Conservation (phyloP, 768 basidiomycete genomes). For the Podaxis carcinomalis region DNA sequence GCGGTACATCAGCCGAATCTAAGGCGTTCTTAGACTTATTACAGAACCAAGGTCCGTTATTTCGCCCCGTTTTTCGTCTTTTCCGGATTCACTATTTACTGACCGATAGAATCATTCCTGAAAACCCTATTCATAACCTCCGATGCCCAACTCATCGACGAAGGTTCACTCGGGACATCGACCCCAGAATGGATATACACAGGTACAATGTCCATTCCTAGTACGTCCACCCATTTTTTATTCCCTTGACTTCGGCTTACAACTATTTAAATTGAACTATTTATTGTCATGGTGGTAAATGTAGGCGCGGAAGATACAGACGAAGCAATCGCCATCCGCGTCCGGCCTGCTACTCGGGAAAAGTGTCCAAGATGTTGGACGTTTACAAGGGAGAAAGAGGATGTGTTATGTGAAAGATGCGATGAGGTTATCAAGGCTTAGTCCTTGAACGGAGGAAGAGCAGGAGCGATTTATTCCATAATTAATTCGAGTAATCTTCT, state of each 20-base stretch:
- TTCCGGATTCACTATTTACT: not conserved
- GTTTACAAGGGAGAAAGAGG: constrained; percentile 47
- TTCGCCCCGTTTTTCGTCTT: not conserved
- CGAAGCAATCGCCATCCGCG: constrained; percentile 40
- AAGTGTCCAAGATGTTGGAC: constrained; percentile 97
- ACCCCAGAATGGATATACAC: constrained; percentile 48
- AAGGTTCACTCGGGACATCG: constrained; percentile 33
- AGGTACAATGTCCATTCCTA: constrained; percentile 37
- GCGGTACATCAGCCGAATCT: not conserved
- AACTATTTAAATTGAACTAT: no score
- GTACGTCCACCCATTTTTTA: constrained; percentile 25
- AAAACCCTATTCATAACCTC: constrained; percentile 82
- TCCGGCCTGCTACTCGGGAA: constrained; percentile 52
- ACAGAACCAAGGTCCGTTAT: not conserved
- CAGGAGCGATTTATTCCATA: not conserved
- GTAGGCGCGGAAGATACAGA: constrained; percentile 20
- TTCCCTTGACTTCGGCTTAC: not conserved
- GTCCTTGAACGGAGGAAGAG: not conserved
- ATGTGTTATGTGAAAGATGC: constrained; percentile 68
- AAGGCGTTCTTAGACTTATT: not conserved
- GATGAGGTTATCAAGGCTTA: constrained; percentile 18
- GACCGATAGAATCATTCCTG: constrained; percentile 50
- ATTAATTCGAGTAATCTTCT: not conserved
- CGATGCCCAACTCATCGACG: constrained; percentile 49
- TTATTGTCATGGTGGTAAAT: not conserved